These are phyloP conservation scores for Fragilaria radians DNA, from an alignment of 108 stramenopile genomes.

Conservation along the genomic window DNA sequence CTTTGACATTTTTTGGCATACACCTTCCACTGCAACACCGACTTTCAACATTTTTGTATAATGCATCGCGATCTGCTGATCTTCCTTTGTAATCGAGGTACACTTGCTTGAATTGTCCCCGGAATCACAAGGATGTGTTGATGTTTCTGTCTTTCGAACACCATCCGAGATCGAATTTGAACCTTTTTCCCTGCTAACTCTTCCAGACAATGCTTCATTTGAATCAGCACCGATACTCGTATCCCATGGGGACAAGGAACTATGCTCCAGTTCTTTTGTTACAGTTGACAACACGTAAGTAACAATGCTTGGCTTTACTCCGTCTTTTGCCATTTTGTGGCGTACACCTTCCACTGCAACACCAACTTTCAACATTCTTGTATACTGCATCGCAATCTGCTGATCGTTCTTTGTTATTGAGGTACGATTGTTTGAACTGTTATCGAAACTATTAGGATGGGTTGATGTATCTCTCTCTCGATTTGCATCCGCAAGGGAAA, in stretches of 20 bases:
- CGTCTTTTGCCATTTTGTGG: constrained; percentile 71
- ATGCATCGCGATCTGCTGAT: constrained; percentile 41
- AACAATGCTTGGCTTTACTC: constrained; percentile 41
- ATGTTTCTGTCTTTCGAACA: background rate
- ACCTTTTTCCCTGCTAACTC: constrained; percentile 12
- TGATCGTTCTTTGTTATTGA: constrained; percentile 37
- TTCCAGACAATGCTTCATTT: constrained; percentile 19
- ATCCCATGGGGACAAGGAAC: background rate
- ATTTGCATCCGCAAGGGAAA: too few relatives aligned
- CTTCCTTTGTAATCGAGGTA: constrained; percentile 23
- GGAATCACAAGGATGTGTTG: background rate
- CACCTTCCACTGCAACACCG: constrained; percentile 64
- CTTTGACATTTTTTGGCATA: constrained; percentile 61
- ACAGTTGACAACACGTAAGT: constrained; percentile 27
- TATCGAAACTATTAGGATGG: too few relatives aligned
- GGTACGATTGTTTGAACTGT: too few relatives aligned
- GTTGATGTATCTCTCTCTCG: too few relatives aligned
- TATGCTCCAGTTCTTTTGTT: constrained; percentile 5
- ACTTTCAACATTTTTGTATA: constrained; percentile 73
- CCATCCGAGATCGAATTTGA: too few relatives aligned
- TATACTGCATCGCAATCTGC: constrained; percentile 41
- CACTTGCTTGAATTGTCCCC: background rate
- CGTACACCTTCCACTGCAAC: constrained; percentile 64
- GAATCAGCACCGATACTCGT: constrained; percentile 25
- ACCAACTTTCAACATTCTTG: constrained; percentile 66